Evolutionary conservation across 352 stramenopile genomes (phyloP).

Genomic region (Phytophthora brassicae): DNA sequence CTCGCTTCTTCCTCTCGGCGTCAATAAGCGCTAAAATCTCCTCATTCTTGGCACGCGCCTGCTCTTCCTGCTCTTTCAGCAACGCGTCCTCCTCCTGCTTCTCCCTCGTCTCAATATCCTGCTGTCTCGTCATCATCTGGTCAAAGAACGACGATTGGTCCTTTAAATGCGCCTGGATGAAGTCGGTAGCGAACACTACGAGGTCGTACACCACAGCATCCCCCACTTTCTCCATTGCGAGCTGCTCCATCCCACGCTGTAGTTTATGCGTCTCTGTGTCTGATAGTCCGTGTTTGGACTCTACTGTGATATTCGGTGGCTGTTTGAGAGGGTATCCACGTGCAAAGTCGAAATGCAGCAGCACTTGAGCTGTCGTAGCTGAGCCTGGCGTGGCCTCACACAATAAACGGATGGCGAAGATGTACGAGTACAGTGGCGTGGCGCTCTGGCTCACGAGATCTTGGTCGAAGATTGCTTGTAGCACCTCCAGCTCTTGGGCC

Average conservation of each 20-base stretch:
- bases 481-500: constrained; percentile 76
- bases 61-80: constrained; percentile 57
- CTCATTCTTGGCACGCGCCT: constrained; percentile 65
- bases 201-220: constrained; percentile 84
- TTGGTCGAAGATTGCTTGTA: constrained; percentile 81
- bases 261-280: constrained; percentile 65
- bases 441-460: constrained; percentile 71
- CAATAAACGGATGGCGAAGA: constrained; percentile 78
- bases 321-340: constrained; percentile 68
- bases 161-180: constrained; percentile 79
- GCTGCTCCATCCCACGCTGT: constrained; percentile 49
- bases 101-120: constrained; percentile 60
- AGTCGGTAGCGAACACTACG: constrained; percentile 80
- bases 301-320: constrained; percentile 67
- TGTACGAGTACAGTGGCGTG: constrained; percentile 80
- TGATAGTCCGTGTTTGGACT: constrained; percentile 70
- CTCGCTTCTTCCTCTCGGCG: constrained; percentile 66
- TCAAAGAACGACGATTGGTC: constrained; percentile 88
- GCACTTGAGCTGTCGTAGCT: constrained; percentile 54
- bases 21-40: constrained; percentile 83
- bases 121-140: constrained; percentile 84
- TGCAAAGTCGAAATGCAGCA: constrained; percentile 76
- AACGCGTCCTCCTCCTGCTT: constrained; percentile 62
- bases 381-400: constrained; percentile 50
- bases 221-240: constrained; percentile 68